Evolutionary conservation across 192 early-diverging fungal species (phyloP).

Genomic region (Backusella liffmaniae): DNA sequence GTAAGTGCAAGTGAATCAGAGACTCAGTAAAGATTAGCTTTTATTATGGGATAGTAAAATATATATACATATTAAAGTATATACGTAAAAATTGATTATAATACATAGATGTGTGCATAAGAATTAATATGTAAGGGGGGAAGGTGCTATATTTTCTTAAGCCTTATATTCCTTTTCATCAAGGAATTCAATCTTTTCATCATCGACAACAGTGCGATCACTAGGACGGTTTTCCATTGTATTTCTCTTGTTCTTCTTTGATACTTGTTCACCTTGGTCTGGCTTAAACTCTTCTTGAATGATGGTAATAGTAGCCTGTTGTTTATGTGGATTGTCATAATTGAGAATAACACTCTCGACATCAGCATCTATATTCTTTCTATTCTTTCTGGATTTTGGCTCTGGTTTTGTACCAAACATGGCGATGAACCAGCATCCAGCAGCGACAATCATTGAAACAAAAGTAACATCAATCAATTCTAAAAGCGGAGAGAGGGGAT

Average conservation of each 20-base stretch:
- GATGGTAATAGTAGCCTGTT: neutral
- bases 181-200: neutral
- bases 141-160: neutral
- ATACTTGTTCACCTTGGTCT: neutral
- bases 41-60: neutral
- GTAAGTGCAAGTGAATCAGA: neutral
- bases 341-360: neutral
- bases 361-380: neutral
- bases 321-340: neutral
- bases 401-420: neutral
- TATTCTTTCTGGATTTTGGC: neutral
- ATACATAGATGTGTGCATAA: neutral
- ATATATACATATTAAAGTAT: neutral
- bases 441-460: neutral
- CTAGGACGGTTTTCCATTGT: neutral
- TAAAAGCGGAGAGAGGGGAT: neutral
- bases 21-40: neutral
- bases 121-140: neutral
- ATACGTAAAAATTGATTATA: neutral
- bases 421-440: neutral
- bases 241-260: neutral
- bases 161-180: conserved; percentile 4
- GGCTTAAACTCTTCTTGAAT: neutral
- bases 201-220: neutral
- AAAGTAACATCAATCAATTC: neutral